Percentiles rank a stretch among this genome's conserved stretches.
Conservation (phyloP, 2,329 filamentous ascomycete species). For the Penicillium sp. region DNA sequence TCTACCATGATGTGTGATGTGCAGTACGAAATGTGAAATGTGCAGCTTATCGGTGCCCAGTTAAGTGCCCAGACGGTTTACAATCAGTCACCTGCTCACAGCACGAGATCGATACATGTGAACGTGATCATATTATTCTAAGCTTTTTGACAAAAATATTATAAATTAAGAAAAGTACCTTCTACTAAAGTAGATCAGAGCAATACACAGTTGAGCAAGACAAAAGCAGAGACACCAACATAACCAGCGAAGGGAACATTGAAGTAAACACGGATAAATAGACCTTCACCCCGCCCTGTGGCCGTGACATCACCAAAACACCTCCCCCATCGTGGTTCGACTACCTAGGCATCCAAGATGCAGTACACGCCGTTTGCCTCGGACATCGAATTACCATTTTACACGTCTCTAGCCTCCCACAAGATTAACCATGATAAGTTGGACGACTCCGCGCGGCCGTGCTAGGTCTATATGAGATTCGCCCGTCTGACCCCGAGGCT, state of each 20-base stretch:
- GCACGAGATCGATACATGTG: neutral
- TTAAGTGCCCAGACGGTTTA: neutral
- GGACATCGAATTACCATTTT: conserved; percentile 94
- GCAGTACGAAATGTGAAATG: neutral
- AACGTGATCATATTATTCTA: neutral
- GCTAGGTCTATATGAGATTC: conserved; percentile 85
- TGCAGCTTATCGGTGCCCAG: neutral
- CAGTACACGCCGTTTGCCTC: conserved; percentile 89
- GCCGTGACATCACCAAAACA: neutral
- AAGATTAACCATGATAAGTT: conserved; percentile 98
- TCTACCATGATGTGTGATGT: too few relatives aligned
- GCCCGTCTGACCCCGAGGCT: conserved; percentile 68
- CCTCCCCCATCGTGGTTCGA: neutral
- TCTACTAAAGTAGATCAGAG: neutral
- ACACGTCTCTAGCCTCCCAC: conserved; percentile 83
- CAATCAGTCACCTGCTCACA: neutral
- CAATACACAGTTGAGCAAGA: too few relatives aligned
- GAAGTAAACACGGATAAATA: neutral
- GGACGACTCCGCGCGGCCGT: conserved; percentile 88
- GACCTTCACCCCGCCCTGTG: neutral
- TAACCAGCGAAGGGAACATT: neutral
- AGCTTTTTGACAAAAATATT: neutral
- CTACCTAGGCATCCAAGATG: conserved; percentile 40
- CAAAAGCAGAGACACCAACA: too few relatives aligned
- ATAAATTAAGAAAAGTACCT: neutral